Evolutionary conservation across 1,284 basidiomycete species (phyloP).

Genomic region (Puccinia horiana): DNA sequence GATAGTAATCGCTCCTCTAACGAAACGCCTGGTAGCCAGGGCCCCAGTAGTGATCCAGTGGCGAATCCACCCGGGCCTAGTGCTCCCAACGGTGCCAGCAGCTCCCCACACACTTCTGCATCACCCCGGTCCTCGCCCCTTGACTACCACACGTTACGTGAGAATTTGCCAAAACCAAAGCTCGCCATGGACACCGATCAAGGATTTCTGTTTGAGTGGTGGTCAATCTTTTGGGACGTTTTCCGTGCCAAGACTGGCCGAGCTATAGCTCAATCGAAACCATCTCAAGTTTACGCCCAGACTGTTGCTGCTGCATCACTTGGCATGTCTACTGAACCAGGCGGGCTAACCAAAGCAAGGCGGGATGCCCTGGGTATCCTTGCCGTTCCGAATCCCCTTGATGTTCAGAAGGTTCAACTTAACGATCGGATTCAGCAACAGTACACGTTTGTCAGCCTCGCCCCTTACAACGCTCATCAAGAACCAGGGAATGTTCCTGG

Average conservation of each 20-base stretch:
- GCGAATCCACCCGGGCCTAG: neutral
- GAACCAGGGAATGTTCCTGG: neutral
- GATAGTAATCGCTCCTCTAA: conserved; percentile 36
- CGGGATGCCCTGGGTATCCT: conserved; percentile 43
- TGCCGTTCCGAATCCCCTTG: conserved; percentile 33
- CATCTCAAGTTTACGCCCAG: conserved; percentile 42
- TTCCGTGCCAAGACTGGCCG: conserved; percentile 49
- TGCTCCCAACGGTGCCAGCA: neutral
- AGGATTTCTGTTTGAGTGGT: conserved; percentile 49
- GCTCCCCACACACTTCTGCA: conserved; percentile 18
- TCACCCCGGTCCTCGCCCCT: conserved; percentile 39
- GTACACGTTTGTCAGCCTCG: conserved; percentile 15
- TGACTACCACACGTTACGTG: neutral
- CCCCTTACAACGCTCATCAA: conserved; percentile 22
- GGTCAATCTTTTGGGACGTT: conserved; percentile 49
- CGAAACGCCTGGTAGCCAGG: conserved; percentile 19
- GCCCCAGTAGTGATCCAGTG: neutral
- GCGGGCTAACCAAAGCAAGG: conserved; percentile 36
- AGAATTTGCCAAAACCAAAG: conserved; percentile 42
- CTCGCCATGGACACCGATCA: conserved; percentile 50
- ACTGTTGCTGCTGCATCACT: conserved; percentile 40
- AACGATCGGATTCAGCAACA: conserved; percentile 35
- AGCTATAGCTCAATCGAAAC: conserved; percentile 20
- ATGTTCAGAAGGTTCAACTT: conserved; percentile 28
- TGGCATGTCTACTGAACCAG: conserved; percentile 5